Evolutionary conservation across 1,139 yeast genomes (phyloP).

Genomic region (Suhomyces atakaporum): DNA sequence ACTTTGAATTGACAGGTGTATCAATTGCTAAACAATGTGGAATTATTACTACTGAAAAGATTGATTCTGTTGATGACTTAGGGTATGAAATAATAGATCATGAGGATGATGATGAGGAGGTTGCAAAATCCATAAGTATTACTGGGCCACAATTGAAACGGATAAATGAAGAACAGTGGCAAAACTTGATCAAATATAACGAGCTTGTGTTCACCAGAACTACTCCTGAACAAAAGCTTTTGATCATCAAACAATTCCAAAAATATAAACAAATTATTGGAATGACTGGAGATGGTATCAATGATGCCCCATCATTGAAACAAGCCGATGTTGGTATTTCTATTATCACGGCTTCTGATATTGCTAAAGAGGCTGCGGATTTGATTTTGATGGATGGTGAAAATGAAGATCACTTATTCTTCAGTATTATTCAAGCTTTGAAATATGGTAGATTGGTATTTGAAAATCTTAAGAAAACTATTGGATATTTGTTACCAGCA

Average conservation of each 20-base stretch:
- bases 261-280: constrained; percentile 46
- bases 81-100: constrained; percentile 8
- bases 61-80: constrained; percentile 29
- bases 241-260: constrained; percentile 52
- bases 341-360: constrained; percentile 52
- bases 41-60: constrained; percentile 33
- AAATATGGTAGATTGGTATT: constrained; percentile 52
- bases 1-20: constrained; percentile 53
- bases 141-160: constrained; percentile 41
- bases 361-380: constrained; percentile 62
- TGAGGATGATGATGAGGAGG: constrained; percentile 11
- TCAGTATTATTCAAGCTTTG: constrained; percentile 51
- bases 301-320: constrained; percentile 54
- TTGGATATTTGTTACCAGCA: constrained; percentile 55
- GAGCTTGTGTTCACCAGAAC: constrained; percentile 56
- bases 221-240: constrained; percentile 55
- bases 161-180: constrained; percentile 48
- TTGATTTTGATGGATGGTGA: constrained; percentile 38
- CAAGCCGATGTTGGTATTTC: constrained; percentile 58
- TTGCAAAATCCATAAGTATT: constrained; percentile 32
- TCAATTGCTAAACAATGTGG: constrained; percentile 52
- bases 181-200: constrained; percentile 32
- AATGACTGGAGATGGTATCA: constrained; percentile 58
- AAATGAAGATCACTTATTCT: constrained; percentile 32
- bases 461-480: constrained; percentile 52